phyloP scores from a whole-genome alignment of 106 monocot genomes.

The Xerophyta viscosa region DNA sequence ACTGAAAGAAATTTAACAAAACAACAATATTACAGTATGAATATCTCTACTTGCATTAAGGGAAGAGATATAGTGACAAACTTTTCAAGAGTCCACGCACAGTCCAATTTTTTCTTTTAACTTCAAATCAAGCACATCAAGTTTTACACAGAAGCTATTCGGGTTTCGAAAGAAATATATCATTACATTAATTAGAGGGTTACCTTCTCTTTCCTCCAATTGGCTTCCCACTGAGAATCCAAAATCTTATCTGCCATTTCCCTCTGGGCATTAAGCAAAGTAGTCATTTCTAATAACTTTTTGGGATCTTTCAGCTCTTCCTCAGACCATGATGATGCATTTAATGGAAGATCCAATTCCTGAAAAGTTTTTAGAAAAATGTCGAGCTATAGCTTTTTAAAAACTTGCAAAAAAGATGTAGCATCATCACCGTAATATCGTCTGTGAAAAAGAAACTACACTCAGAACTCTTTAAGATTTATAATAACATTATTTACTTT shows the following conservation, averaged over 20 bases:
- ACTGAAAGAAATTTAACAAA: conserved; percentile 14
- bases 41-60: not conserved
- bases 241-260: conserved; percentile 66
- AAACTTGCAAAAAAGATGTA: too few relatives aligned
- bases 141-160: too few relatives aligned
- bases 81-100: too few relatives aligned
- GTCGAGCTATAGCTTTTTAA: too few relatives aligned
- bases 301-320: conserved; percentile 70
- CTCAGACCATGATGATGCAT: conserved; percentile 63
- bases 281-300: conserved; percentile 57
- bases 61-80: not conserved
- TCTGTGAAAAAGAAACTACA: too few relatives aligned
- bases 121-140: too few relatives aligned
- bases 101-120: too few relatives aligned
- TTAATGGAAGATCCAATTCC: conserved; percentile 68
- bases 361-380: too few relatives aligned
- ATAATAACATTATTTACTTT: too few relatives aligned
- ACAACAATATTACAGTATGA: not conserved
- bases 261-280: conserved; percentile 66
- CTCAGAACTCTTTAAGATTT: too few relatives aligned
- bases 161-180: too few relatives aligned
- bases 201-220: conserved; percentile 86
- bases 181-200: not conserved
- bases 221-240: conserved; percentile 72
- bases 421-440: too few relatives aligned